phyloP scores from a whole-genome alignment of 108 stramenopile genomes.

The Nitzschia inconspicua region DNA sequence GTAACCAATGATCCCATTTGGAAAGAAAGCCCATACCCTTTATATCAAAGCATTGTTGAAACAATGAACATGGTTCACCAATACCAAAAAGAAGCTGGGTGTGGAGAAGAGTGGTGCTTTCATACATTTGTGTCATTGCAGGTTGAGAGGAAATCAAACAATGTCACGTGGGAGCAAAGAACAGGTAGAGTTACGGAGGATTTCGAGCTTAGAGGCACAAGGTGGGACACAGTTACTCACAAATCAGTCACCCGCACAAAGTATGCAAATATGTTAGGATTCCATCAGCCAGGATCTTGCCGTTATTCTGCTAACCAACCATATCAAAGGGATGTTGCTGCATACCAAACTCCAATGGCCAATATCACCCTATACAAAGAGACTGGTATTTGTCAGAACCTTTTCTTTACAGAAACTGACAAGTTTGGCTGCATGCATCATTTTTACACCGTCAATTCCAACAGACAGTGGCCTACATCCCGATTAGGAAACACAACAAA shows the following conservation, averaged over 20 bases:
- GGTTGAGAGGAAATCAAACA: not conserved
- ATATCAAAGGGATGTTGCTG: not conserved
- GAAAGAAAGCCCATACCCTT: too few species aligned
- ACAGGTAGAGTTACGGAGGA: not conserved
- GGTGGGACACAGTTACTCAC: not conserved
- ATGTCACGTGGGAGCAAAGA: not conserved
- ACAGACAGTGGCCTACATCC: too few species aligned
- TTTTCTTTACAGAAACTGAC: too few species aligned
- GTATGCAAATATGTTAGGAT: not conserved
- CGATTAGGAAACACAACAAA: too few species aligned
- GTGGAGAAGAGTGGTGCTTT: slow-evolving; percentile 18
- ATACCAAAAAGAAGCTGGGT: slow-evolving; percentile 1
- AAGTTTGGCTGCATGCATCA: too few species aligned
- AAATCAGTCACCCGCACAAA: slow-evolving; percentile 3
- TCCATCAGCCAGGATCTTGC: slow-evolving; percentile 8
- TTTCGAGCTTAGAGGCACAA: not conserved
- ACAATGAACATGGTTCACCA: not conserved
- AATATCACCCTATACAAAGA: not conserved
- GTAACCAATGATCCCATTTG: too few species aligned
- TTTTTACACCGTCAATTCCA: too few species aligned
- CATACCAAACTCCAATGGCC: not conserved
- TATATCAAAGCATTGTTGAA: not conserved
- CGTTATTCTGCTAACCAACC: not conserved
- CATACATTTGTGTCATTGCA: slow-evolving; percentile 3
- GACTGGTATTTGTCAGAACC: too few species aligned